phyloP scores from a whole-genome alignment of 768 basidiomycete species.

The Kwoniella mangroviensis region DNA sequence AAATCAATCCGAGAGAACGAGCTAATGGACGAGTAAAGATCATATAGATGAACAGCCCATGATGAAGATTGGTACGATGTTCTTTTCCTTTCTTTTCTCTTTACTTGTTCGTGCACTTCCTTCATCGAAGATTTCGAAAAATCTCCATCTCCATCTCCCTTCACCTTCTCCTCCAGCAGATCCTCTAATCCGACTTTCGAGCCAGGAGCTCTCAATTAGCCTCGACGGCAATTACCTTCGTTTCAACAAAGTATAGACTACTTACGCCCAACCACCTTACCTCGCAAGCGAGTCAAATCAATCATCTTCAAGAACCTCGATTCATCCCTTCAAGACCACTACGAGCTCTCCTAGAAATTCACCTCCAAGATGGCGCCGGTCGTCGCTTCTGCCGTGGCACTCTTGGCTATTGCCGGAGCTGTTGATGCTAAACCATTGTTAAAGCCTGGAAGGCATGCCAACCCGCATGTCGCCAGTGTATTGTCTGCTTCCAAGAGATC shows the following conservation, averaged over 20 bases:
- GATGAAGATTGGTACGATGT: neutral
- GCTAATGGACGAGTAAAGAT: neutral
- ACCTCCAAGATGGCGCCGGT: conserved; percentile 50
- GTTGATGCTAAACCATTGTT: conserved; percentile 45
- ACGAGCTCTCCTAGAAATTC: neutral
- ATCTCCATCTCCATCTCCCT: conserved; percentile 16
- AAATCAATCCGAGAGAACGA: neutral
- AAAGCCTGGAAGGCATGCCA: conserved; percentile 52
- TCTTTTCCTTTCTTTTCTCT: conserved; percentile 9
- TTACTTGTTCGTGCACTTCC: neutral
- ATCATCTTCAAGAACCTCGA: neutral
- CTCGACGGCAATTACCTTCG: conserved; percentile 51
- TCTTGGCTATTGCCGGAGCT: conserved; percentile 35
- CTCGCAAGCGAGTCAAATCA: neutral
- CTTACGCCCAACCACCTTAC: neutral
- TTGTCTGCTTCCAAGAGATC: conserved; percentile 36
- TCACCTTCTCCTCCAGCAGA: conserved; percentile 13
- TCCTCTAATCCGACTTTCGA: conserved; percentile 33
- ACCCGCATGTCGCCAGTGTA: conserved; percentile 45
- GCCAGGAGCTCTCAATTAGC: conserved; percentile 52
- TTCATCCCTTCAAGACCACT: conserved; percentile 7
- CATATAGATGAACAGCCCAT: neutral
- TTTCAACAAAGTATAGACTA: conserved; percentile 23
- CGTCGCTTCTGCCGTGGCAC: conserved; percentile 38
- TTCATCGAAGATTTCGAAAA: conserved; percentile 1